A percentile compares a stretch with the other conserved stretches of the same genome.
phyloP scores from a whole-genome alignment of 805 yeast species.

The Cyberlindnera americana region DNA sequence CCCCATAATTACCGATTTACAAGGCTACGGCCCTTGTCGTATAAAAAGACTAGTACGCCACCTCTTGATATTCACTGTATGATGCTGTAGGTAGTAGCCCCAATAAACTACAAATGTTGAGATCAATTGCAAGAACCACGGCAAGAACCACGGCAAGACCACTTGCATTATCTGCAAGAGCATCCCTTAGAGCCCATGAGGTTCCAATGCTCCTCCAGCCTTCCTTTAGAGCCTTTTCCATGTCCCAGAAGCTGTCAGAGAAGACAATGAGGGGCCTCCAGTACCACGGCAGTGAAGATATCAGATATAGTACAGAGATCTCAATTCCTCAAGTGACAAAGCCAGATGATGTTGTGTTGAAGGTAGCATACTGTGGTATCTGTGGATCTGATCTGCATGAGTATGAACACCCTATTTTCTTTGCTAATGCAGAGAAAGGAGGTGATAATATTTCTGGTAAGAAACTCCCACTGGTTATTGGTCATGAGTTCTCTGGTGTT shows the following conservation, averaged over 20 bases:
- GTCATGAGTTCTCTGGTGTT: constrained; percentile 60
- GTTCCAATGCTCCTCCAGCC: not conserved
- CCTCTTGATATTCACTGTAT: no score
- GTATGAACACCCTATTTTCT: constrained; percentile 59
- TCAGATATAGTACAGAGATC: constrained; percentile 32
- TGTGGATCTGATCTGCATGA: constrained; percentile 64
- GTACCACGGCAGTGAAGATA: constrained; percentile 37
- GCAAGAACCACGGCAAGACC: not conserved
- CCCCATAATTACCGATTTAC: no score
- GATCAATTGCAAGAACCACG: constrained; percentile 1
- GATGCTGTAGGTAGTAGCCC: no score
- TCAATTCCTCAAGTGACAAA: constrained; percentile 34
- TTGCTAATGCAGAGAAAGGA: constrained; percentile 40
- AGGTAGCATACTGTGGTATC: constrained; percentile 48
- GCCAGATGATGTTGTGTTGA: constrained; percentile 40
- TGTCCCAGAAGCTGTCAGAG: not conserved
- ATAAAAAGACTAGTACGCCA: no score
- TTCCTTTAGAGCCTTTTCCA: not conserved
- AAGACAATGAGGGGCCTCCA: constrained; percentile 29
- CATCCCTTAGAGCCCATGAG: not conserved
- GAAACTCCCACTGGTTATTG: constrained; percentile 53
- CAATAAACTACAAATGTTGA: not conserved
- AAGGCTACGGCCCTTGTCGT: no score
- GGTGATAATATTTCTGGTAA: constrained; percentile 29
- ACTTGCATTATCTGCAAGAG: not conserved